Base-by-base conservation (phyloP, 2,329 filamentous ascomycete genomes). In the Cordyceps fumosorosea region DNA sequence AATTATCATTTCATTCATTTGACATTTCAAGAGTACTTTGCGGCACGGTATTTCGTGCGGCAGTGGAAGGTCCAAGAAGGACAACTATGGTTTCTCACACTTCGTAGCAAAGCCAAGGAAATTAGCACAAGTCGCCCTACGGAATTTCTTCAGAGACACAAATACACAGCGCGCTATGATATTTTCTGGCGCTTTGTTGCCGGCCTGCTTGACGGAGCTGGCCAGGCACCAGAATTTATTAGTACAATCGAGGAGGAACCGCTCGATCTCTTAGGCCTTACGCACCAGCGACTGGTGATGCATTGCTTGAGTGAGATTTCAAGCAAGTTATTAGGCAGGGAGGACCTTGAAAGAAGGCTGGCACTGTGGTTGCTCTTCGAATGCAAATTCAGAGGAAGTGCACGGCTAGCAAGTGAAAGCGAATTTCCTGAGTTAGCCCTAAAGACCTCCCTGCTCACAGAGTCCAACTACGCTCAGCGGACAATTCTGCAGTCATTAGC, bases 1-100 rank as follows among this genome's bases (percentile, higher is more conserved):
- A 70, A 42, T 26, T 78, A 77, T 59, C 72, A 78, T 62, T 78
- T 79, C 53, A 26, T 78, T 29, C 76, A 79, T 63, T 64, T 78
- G 11, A 78, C 76, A 1, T 76, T 75, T 63, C 75, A 78, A 62
- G 76, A 78, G 64, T 78, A 70, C 58, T 78, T 78, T 67, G 75
- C 73, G 0, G 77, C 76, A 2, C 67, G 63, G 29, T 76, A 77
- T 64, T 77, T 77, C 64, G 69, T 70, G n/a, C 67, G 66, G 37
- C 66, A 70, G 20, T 77, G 72, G 72, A 66, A 56, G 29, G 29
- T 37, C 5, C n/a, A n/a, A n/a, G n/a, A n/a, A n/a, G n/a, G n/a
- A n/a, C n/a, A n/a, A n/a, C n/a, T n/a, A n/a, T n/a, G n/a, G n/a
- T n/a, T n/a, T n/a, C n/a, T n/a, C 29, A 32, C 29, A 8, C 4